Evolutionary conservation across 768 basidiomycete species (phyloP).

Genomic region (Trametes gibbosa): DNA sequence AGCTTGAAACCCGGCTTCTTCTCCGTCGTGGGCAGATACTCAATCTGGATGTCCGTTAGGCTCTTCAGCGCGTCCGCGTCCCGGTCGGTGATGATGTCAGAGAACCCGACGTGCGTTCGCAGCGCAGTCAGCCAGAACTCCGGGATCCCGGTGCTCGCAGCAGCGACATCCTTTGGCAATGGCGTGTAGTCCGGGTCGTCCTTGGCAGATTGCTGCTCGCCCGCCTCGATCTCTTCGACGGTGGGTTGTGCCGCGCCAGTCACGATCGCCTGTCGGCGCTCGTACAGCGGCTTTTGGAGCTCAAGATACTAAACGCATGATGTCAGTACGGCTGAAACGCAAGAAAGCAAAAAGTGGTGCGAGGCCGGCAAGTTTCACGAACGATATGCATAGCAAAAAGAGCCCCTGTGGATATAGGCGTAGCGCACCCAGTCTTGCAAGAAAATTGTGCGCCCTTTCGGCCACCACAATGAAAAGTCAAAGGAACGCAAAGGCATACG

Average conservation of each 20-base stretch:
- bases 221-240: slow-evolving; percentile 77
- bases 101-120: slow-evolving; percentile 83
- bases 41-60: slow-evolving; percentile 76
- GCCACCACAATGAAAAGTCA: too few species aligned
- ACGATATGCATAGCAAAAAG: too few species aligned
- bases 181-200: slow-evolving; percentile 71
- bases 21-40: slow-evolving; percentile 65
- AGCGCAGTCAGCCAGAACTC: slow-evolving; percentile 99
- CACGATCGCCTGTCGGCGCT: slow-evolving; percentile 83
- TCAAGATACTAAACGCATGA: slow-evolving; percentile 57
- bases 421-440: too few species aligned
- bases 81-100: slow-evolving; percentile 89
- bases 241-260: slow-evolving; percentile 72
- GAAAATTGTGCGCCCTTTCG: too few species aligned
- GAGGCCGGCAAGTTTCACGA: too few species aligned
- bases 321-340: slow-evolving; percentile 15
- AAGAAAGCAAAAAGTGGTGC: too few species aligned
- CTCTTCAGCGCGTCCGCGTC: slow-evolving; percentile 84
- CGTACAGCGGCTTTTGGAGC: slow-evolving; percentile 80
- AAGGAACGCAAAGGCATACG: too few species aligned
- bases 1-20: slow-evolving; percentile 91
- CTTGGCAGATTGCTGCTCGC: slow-evolving; percentile 68
- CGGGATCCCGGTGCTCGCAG: slow-evolving; percentile 59
- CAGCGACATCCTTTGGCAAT: slow-evolving; percentile 35
- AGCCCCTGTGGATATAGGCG: too few species aligned